Base-by-base conservation (phyloP, 257 asterid genomes). In the Cordia subcordata region DNA sequence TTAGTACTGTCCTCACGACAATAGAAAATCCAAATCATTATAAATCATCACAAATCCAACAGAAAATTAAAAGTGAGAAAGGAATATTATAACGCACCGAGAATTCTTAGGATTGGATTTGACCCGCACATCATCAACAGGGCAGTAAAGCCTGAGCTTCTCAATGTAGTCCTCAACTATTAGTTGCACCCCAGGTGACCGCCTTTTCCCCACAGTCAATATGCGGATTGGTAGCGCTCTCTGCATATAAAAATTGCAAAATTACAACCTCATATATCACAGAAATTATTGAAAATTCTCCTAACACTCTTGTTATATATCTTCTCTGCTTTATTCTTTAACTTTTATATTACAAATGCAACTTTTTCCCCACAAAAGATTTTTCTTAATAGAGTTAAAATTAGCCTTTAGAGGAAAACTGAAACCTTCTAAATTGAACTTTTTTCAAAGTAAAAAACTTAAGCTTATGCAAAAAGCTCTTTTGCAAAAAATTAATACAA, bases 91-190 rank as follows among this genome's bases (percentile, higher is more conserved):
- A 17, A 70, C 85, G 13, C 21, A 85, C 96, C 87, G 91, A 61
- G 96, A 94, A 71, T 82, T 84, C 67, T 65, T 84, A 12, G 95
- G 98, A 62, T 91, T 91, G 68, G 96, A 84, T 71, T 86, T 84
- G 20, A 85, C 65, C 40, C 88, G 83, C 60, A 85, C 83, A 71
- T 88, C 96, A 53, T 82, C 83, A 8, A 85, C 80, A 17, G 72
- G 71, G 76, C 96, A 91, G 58, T 83, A 88, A 66, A 57, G 80
- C 60, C 74, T 81, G 66, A 91, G 84, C 81, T 88, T 91, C 42
- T 75, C 63, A 4, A 78, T 55, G 55, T 91, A 91, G 11, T 88
- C 90, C 42, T 91, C 94, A 13, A 80, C 88, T 9, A 81, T 62
- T 62, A 88, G 81, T 74, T 85, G 86, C 64, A 88, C 88, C 11